Evolutionary conservation across 2,329 filamentous ascomycete species (phyloP), one percentile per base, ranked within the genome.

Genomic region (Sordariomycetes sp.): DNA sequence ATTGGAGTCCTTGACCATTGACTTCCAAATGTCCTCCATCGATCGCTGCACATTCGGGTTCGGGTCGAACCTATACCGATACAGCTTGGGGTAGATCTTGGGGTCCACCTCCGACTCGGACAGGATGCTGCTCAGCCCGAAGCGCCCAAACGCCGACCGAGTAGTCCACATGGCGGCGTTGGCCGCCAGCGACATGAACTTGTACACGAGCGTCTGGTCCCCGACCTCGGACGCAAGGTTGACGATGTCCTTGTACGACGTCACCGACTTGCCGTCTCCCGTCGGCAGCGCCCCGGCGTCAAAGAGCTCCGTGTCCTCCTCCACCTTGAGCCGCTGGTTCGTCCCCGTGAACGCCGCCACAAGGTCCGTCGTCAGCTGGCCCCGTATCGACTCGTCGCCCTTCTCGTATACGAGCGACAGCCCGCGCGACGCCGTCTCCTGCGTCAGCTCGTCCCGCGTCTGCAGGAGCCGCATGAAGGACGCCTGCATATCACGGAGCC

Each of bases 11-110:
- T 95, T 95, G 57, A 97, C 90, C n/a, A 99, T 74, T 0, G 92
- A 86, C 64, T 88, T 91, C 94, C 94, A 99, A 62, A 99, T 97
- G 61, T 95, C 90, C 58, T 95, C 91, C 94, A 99, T 99, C 0
- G 92, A 96, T 53, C 85, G 80, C 67, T 92, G 89, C 13, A 97
- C 94, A 62, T 95, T 96, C 1, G 85, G 79, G 66, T 96, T 97
- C 0, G 94, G 94, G 68, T 99, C 94, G 60, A 97, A 97, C 54
- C 90, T 80, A 70, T 97, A 99, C 53, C 94, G 82, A 70, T 87
- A 99, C 1, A 99, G 80, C 71, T 96, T 97, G 0, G 91, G 90
- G 64, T 96, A 97, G 17, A 99, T 80, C 68, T 95, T 96, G 0
- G 91, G 90, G 64, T 97, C 95, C 59, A 94, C 80, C 59, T 84